Percentiles rank a stretch among this genome's conserved stretches.
phyloP scores from a whole-genome alignment of 805 yeast genomes.

The Candida sithepensis region DNA sequence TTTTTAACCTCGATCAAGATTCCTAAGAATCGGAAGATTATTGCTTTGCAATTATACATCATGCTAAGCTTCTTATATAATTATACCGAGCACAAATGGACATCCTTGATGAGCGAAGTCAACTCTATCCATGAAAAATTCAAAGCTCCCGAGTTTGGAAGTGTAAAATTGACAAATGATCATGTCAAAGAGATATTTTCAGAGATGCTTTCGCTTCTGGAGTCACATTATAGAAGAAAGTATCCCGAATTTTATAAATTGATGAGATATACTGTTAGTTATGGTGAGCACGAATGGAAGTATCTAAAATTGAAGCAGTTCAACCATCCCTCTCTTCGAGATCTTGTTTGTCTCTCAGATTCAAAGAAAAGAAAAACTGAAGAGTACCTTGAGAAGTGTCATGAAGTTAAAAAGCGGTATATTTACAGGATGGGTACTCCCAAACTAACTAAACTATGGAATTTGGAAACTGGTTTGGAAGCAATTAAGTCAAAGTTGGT shows the following conservation, averaged over 20 bases:
- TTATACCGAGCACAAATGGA: constrained; percentile 19
- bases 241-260: constrained; percentile 13
- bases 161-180: constrained; percentile 12
- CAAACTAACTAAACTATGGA: constrained; percentile 27
- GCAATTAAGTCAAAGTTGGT: constrained; percentile 10
- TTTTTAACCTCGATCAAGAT: constrained; percentile 20
- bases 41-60: constrained; percentile 24
- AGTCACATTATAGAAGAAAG: constrained; percentile 15
- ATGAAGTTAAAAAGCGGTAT: constrained; percentile 17
- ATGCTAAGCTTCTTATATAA: constrained; percentile 21
- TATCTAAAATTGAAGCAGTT: constrained; percentile 28
- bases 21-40: constrained; percentile 12
- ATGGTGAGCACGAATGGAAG: constrained; percentile 23
- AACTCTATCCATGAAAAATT: constrained; percentile 21
- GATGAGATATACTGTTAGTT: constrained; percentile 15
- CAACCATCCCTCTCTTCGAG: constrained; percentile 21
- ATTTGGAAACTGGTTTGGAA: constrained; percentile 20
- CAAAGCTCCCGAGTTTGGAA: constrained; percentile 20
- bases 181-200: constrained; percentile 9
- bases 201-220: constrained; percentile 20
- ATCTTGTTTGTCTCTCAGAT: constrained; percentile 11
- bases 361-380: constrained; percentile 23
- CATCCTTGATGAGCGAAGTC: constrained; percentile 12
- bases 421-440: constrained; percentile 28
- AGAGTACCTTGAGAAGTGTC: constrained; percentile 13